These are phyloP conservation scores for Penicillium subrubescens DNA, from an alignment of 495 filamentous ascomycete genomes.

Conservation along the genomic window DNA sequence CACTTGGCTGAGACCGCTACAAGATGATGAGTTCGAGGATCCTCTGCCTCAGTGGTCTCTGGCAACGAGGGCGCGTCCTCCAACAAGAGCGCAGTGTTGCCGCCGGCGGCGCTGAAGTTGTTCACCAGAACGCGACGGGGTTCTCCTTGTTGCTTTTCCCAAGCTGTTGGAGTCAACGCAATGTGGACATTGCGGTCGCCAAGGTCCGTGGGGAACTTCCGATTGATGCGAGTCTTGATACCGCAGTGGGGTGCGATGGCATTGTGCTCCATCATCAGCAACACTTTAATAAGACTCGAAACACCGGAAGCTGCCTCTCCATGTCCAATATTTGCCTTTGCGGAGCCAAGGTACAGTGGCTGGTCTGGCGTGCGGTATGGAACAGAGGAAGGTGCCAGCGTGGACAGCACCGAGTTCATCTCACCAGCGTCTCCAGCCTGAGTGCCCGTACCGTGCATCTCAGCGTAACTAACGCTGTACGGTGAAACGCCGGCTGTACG, in stretches of 20 bases:
- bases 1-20: slow-evolving; percentile 28
- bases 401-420: slow-evolving; percentile 25
- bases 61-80: slow-evolving; percentile 21
- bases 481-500: slow-evolving; percentile 48
- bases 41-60: slow-evolving; percentile 11
- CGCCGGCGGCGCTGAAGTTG: slow-evolving; percentile 36
- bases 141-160: background rate
- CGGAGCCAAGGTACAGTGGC: slow-evolving; percentile 30
- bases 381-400: slow-evolving; percentile 24
- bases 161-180: background rate
- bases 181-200: background rate
- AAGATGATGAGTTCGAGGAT: slow-evolving; percentile 12
- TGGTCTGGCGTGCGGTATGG: slow-evolving; percentile 12
- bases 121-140: slow-evolving; percentile 28
- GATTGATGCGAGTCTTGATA: slow-evolving; percentile 50
- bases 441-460: slow-evolving; percentile 52
- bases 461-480: slow-evolving; percentile 52
- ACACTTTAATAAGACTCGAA: slow-evolving; percentile 19
- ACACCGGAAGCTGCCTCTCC: slow-evolving; percentile 40
- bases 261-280: slow-evolving; percentile 13
- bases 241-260: slow-evolving; percentile 23
- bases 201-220: background rate
- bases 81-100: slow-evolving; percentile 38
- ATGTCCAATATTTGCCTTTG: slow-evolving; percentile 47
- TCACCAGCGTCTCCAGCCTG: slow-evolving; percentile 44